These are phyloP conservation scores for Chrysopogon serrulatus DNA, from an alignment of 176 grass and related monocot species.

Conservation along the genomic window DNA sequence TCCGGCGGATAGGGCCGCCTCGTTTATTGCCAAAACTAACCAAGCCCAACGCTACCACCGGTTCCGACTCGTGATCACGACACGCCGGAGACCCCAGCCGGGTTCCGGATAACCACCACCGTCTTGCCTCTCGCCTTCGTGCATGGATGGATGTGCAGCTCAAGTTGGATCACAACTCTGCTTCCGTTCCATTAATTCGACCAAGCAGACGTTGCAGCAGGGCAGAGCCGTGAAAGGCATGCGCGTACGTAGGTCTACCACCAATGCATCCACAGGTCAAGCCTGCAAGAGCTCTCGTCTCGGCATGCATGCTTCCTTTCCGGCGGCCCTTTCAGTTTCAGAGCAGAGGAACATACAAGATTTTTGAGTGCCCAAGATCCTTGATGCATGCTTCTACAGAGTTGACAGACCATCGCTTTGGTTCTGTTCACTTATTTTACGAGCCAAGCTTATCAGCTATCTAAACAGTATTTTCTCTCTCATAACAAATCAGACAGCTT, in stretches of 20 bases:
- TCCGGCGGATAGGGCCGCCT: background rate
- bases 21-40: background rate
- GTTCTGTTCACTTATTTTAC: too few relatives aligned
- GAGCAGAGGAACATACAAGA: too few relatives aligned
- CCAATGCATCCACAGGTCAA: too few relatives aligned
- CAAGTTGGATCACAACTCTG: background rate
- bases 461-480: too few relatives aligned
- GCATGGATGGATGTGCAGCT: background rate
- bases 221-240: constrained; percentile 25
- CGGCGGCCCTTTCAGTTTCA: too few relatives aligned
- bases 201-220: background rate
- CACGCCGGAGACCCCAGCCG: background rate
- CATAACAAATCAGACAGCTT: too few relatives aligned
- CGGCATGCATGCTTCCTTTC: too few relatives aligned
- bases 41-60: background rate
- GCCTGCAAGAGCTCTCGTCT: too few relatives aligned
- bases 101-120: background rate
- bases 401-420: too few relatives aligned
- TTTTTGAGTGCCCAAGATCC: too few relatives aligned
- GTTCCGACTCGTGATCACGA: background rate
- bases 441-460: too few relatives aligned
- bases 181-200: background rate
- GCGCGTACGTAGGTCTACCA: background rate
- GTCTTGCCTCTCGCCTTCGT: background rate
- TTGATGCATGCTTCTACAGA: too few relatives aligned